Percentiles rank a stretch among this genome's conserved stretches.
Conservation (phyloP, 2,329 filamentous ascomycete species). For the Thelonectria discophora region DNA sequence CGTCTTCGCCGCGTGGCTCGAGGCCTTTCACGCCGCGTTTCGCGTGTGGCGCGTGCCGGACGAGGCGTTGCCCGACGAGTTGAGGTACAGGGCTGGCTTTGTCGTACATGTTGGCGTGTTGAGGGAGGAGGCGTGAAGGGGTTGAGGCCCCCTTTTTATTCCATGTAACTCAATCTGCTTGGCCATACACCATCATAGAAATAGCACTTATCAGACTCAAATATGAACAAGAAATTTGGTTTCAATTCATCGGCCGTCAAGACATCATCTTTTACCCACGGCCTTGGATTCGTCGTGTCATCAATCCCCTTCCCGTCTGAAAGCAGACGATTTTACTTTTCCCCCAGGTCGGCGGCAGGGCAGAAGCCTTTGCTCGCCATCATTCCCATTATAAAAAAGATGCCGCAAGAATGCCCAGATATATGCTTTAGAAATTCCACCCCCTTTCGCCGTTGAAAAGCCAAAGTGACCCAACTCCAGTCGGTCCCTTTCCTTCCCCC, state of each 20-base stretch:
- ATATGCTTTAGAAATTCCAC: conserved; percentile 32
- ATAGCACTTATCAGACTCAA: not conserved
- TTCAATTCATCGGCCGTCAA: conserved; percentile 20
- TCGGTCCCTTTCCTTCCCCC: not conserved
- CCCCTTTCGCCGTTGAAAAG: conserved; percentile 37
- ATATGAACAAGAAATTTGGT: conserved; percentile 17
- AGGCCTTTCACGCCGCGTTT: conserved; percentile 72
- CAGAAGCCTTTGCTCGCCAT: conserved; percentile 22
- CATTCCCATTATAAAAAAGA: conserved; percentile 21
- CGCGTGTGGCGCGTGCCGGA: conserved; percentile 80
- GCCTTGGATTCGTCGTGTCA: conserved; percentile 24
- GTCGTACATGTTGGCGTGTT: conserved; percentile 82
- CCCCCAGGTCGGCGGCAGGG: conserved; percentile 22
- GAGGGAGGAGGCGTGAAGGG: conserved; percentile 37
- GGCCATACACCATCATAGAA: not conserved
- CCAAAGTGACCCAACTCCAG: conserved; percentile 23
- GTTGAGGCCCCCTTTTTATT: not conserved
- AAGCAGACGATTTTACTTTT: conserved; percentile 27
- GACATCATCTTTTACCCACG: conserved; percentile 26
- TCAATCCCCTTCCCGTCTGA: conserved; percentile 17
- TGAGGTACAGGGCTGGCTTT: conserved; percentile 76
- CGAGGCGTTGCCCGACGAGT: conserved; percentile 62
- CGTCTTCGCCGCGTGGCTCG: conserved; percentile 85
- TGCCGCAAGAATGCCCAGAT: conserved; percentile 16
- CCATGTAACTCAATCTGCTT: not conserved